A percentile compares a stretch with the other conserved stretches of the same genome.
Evolutionary conservation across 1,284 basidiomycete species (phyloP).

Genomic region (Melampsora larici-populina): DNA sequence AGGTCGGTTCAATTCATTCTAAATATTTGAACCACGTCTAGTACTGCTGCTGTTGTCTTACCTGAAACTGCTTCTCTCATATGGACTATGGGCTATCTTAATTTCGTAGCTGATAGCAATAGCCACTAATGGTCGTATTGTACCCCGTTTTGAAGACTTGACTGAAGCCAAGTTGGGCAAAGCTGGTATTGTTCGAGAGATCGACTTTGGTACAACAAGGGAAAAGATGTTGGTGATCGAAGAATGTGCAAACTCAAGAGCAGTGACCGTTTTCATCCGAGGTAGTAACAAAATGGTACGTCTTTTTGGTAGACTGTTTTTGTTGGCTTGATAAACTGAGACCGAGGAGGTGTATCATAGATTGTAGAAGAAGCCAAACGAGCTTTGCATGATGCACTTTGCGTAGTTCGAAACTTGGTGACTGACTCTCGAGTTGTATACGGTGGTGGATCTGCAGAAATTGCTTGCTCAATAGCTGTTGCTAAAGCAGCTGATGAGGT

Average conservation of each 20-base stretch:
- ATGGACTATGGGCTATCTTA: neutral
- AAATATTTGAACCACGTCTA: constrained; percentile 1
- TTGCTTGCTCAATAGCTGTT: constrained; percentile 89
- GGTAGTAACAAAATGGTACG: constrained; percentile 97
- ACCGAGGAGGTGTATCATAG: constrained; percentile 56
- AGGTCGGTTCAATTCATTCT: constrained; percentile 61
- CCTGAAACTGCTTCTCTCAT: neutral
- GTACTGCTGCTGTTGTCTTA: neutral
- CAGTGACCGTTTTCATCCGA: constrained; percentile 94
- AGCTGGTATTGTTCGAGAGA: constrained; percentile 87
- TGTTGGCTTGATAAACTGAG: constrained; percentile 26
- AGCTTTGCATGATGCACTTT: constrained; percentile 94
- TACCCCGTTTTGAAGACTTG: constrained; percentile 95
- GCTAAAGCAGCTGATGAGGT: constrained; percentile 90
- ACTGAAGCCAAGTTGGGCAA: constrained; percentile 83
- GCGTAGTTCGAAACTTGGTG: constrained; percentile 91
- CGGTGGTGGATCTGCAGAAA: constrained; percentile 95
- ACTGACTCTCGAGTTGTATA: constrained; percentile 96
- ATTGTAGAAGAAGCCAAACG: constrained; percentile 98
- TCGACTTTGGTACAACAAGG: constrained; percentile 92
- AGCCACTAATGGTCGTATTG: constrained; percentile 95
- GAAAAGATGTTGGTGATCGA: constrained; percentile 99
- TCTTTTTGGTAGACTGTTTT: neutral
- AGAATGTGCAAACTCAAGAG: constrained; percentile 93
- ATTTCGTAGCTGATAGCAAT: constrained; percentile 80